A percentile compares a stretch with the other conserved stretches of the same genome.
These are phyloP conservation scores for Gnaphalium uliginosum DNA, from an alignment of 129 eudicot species.

Conservation along the genomic window DNA sequence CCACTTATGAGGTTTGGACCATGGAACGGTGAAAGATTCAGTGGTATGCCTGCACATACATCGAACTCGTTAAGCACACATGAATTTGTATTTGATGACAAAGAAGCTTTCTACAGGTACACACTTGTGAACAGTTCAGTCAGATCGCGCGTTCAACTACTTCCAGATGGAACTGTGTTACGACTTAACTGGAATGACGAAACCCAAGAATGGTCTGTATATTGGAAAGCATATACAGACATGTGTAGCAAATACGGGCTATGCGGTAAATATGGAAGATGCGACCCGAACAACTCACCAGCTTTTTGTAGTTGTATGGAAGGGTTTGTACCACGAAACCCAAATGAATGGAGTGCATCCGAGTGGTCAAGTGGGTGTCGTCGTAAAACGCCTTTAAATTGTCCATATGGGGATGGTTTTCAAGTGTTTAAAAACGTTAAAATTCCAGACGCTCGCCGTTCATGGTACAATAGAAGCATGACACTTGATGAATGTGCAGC, in stretches of 20 bases:
- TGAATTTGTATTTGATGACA: slow-evolving; percentile 11
- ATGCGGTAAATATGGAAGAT: slow-evolving; percentile 3
- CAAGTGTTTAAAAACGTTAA: slow-evolving; percentile 15
- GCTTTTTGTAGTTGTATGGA: slow-evolving; percentile 12
- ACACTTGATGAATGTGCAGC: slow-evolving; percentile 27
- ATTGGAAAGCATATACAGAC: background rate
- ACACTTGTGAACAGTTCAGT: slow-evolving; percentile 14
- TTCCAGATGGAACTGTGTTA: slow-evolving; percentile 2
- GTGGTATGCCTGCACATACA: no score
- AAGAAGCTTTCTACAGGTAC: slow-evolving; percentile 12
- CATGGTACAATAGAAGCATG: slow-evolving; percentile 27
- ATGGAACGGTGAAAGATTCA: no score
- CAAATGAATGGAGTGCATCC: background rate
- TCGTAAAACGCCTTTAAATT: background rate
- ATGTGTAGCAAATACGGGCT: background rate
- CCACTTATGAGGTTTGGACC: no score
- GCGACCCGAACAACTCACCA: background rate
- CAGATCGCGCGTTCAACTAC: slow-evolving; percentile 1
- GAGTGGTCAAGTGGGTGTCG: slow-evolving; percentile 23
- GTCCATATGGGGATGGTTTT: slow-evolving; percentile 29
- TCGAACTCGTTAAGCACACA: no score
- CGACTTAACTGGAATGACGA: background rate
- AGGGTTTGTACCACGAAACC: slow-evolving; percentile 17
- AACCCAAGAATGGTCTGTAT: background rate
- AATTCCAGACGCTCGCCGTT: slow-evolving; percentile 28